These are phyloP conservation scores for Henningerozyma blattae DNA, from an alignment of 805 yeast genomes.

Conservation along the genomic window DNA sequence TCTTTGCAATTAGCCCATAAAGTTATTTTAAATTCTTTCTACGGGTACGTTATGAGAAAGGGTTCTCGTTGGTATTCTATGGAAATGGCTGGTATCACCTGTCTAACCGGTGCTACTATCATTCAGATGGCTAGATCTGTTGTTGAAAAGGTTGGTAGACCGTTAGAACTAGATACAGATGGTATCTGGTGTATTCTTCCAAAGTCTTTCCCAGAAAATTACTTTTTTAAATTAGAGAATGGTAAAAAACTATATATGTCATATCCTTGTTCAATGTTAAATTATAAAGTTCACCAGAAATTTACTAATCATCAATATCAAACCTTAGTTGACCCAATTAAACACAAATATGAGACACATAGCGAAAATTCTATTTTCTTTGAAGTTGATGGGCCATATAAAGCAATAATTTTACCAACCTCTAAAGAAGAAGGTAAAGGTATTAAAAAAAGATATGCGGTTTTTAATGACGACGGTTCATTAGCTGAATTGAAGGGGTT, in stretches of 20 bases:
- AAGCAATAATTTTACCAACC: conserved; percentile 94
- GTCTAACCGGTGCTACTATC: conserved; percentile 94
- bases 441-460: conserved; percentile 92
- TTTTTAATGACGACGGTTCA: conserved; percentile 87
- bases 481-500: conserved; percentile 94
- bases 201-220: conserved; percentile 84
- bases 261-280: conserved; percentile 94
- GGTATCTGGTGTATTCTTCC: conserved; percentile 99
- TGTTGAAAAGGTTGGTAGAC: conserved; percentile 89
- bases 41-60: conserved; percentile 97
- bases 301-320: conserved; percentile 95
- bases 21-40: conserved; percentile 90
- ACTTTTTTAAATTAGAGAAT: conserved; percentile 51
- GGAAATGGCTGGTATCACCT: conserved; percentile 99
- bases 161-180: conserved; percentile 93
- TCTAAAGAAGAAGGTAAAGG: conserved; percentile 97
- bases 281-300: conserved; percentile 78
- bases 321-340: conserved; percentile 59
- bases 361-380: conserved; percentile 93
- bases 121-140: conserved; percentile 92
- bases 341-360: conserved; percentile 56
- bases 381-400: conserved; percentile 97
- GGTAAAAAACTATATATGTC: conserved; percentile 73
- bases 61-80: conserved; percentile 99
- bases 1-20: conserved; percentile 95